Evolutionary conservation across 2,329 filamentous ascomycete species (phyloP).

Genomic region (Tolypocladium ophioglossoides): DNA sequence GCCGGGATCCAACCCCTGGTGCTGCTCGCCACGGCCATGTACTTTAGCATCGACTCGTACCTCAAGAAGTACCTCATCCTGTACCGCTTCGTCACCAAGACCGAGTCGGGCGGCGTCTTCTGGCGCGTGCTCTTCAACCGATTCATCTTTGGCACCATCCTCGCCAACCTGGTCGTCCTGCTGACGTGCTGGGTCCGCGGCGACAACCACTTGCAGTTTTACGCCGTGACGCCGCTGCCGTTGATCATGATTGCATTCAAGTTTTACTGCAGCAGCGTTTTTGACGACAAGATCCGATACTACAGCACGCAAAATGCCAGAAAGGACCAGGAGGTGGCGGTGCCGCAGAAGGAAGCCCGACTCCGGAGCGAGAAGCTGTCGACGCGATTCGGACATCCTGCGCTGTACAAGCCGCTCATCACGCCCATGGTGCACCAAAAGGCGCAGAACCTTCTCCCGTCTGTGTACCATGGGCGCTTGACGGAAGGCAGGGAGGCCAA

Average conservation of each 20-base stretch:
- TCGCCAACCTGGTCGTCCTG: conserved; percentile 71
- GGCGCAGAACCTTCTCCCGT: conserved; percentile 75
- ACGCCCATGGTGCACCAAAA: conserved; percentile 94
- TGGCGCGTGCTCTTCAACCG: conserved; percentile 92
- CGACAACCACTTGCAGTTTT: conserved; percentile 51
- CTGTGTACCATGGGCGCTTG: conserved; percentile 75
- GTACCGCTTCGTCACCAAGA: conserved; percentile 95
- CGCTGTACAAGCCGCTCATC: conserved; percentile 77
- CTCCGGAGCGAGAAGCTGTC: conserved; percentile 58
- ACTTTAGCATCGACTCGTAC: conserved; percentile 78
- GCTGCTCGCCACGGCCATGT: conserved; percentile 75
- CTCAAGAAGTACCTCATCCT: conserved; percentile 93
- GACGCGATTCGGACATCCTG: conserved; percentile 80
- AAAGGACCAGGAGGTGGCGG: conserved; percentile 31
- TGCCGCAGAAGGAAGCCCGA: conserved; percentile 38
- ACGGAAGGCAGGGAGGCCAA: conserved; percentile 52
- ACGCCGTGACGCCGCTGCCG: conserved; percentile 61
- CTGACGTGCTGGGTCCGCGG: conserved; percentile 64
- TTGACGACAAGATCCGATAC: conserved; percentile 72
- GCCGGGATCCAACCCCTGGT: conserved; percentile 79
- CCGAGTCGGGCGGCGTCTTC: conserved; percentile 84
- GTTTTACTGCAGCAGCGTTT: conserved; percentile 64
- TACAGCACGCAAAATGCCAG: conserved; percentile 57
- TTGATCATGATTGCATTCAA: conserved; percentile 79
- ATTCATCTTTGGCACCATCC: conserved; percentile 69